Conservation (phyloP, 2,329 filamentous ascomycete species). For the Sordariomycetes sp. region DNA sequence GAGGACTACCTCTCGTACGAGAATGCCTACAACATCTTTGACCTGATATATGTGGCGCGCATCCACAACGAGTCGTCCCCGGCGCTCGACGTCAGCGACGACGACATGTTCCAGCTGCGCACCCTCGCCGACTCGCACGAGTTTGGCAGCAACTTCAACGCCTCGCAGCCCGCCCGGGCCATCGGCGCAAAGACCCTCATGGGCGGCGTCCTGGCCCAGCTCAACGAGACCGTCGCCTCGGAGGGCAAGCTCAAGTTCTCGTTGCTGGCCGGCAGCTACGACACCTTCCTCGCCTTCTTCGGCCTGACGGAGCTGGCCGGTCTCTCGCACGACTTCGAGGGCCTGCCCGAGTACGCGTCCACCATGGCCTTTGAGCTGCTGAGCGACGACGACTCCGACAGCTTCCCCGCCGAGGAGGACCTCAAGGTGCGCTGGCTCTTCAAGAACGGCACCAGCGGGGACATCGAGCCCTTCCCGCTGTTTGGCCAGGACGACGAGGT, state of each 20-base stretch:
- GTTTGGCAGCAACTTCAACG: conserved; percentile 20
- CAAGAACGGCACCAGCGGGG: conserved; percentile 20
- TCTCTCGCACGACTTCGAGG: conserved; percentile 17
- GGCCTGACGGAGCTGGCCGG: conserved; percentile 16
- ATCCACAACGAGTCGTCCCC: conserved; percentile 20
- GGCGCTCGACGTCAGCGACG: conserved; percentile 19
- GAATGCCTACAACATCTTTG: conserved; percentile 25
- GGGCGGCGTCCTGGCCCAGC: conserved; percentile 17
- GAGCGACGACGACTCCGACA: conserved; percentile 10
- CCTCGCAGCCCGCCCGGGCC: conserved; percentile 15
- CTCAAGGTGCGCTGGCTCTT: conserved; percentile 23
- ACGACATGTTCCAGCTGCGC: conserved; percentile 20
- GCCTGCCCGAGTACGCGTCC: conserved; percentile 23
- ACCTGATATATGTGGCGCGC: conserved; percentile 23
- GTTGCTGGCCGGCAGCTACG: conserved; percentile 22
- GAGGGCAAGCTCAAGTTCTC: conserved; percentile 22
- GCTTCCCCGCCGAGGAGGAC: conserved; percentile 17
- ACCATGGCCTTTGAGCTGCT: conserved; percentile 26
- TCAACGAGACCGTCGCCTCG: conserved; percentile 19
- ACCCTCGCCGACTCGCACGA: conserved; percentile 22
- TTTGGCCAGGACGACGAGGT: conserved; percentile 18
- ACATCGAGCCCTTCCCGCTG: conserved; percentile 17
- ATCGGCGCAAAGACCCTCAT: conserved; percentile 21
- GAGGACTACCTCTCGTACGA: conserved; percentile 21
- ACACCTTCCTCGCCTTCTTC: conserved; percentile 26